These are phyloP conservation scores for Colletotrichum noveboracense DNA, from an alignment of 2,329 filamentous ascomycete species.

Conservation along the genomic window DNA sequence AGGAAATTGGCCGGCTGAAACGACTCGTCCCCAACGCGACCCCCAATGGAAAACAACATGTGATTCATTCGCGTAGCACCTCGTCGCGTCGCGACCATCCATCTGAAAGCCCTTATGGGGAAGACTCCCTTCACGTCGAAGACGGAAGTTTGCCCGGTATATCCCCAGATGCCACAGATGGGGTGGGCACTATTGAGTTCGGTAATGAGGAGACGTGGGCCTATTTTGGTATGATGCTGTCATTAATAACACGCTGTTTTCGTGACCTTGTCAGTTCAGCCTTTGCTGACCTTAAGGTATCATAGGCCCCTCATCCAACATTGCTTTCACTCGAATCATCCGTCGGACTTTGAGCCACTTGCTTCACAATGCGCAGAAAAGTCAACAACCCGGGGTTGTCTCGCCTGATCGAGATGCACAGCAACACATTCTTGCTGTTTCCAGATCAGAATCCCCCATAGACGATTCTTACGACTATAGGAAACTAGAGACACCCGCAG, in stretches of 20 bases:
- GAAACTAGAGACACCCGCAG: background rate
- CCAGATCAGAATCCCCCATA: conserved; percentile 2
- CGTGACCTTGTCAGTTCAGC: background rate
- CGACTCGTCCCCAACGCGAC: background rate
- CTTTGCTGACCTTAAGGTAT: background rate
- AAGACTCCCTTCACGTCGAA: conserved; percentile 1
- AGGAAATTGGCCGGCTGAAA: conserved; percentile 21
- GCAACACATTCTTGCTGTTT: background rate
- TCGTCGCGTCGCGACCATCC: background rate
- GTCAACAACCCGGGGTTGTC: background rate
- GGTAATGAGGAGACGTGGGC: conserved; percentile 23
- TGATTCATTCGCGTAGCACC: background rate
- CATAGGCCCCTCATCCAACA: conserved; percentile 27
- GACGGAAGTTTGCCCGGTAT: conserved; percentile 19
- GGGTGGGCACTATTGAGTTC: conserved; percentile 26
- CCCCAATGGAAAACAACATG: background rate
- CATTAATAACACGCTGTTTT: background rate
- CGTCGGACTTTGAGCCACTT: conserved; percentile 19
- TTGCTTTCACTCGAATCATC: conserved; percentile 26
- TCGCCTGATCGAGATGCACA: background rate
- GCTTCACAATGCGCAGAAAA: background rate
- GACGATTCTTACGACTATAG: background rate
- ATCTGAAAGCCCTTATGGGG: background rate
- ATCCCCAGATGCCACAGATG: conserved; percentile 25
- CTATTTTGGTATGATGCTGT: conserved; percentile 23